phyloP scores from a whole-genome alignment of 164 flowering plant species.

The Vitis rupestris region DNA sequence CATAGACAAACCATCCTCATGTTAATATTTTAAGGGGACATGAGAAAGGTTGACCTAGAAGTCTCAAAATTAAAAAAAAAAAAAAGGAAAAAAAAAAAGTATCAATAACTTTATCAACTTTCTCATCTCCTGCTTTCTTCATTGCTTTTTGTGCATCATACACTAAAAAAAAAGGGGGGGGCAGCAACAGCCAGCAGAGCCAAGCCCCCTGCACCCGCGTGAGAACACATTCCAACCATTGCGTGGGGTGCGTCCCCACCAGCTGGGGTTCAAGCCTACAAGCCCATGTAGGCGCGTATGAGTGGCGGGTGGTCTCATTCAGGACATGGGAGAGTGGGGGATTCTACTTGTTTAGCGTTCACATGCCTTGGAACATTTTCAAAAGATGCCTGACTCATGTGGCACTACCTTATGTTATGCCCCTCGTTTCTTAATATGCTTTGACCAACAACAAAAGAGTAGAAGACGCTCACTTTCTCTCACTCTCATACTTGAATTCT shows the following conservation, averaged over 20 bases:
- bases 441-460: not conserved
- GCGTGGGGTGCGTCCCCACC: not conserved
- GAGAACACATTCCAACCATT: constrained; percentile 6
- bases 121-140: constrained; percentile 7
- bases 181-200: not conserved
- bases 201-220: not conserved
- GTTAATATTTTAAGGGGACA: constrained; percentile 3
- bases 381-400: constrained; percentile 7
- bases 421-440: not conserved
- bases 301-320: not conserved
- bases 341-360: constrained; percentile 8
- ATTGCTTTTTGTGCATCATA: constrained; percentile 17
- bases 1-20: not conserved
- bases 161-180: not conserved
- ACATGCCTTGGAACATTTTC: constrained; percentile 7
- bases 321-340: constrained; percentile 4
- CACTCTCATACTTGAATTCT: no score
- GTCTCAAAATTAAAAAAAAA: not conserved
- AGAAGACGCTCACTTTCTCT: not conserved
- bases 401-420: constrained; percentile 4
- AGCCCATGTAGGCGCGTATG: constrained; percentile 1
- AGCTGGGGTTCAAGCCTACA: not conserved
- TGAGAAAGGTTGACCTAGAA: constrained; percentile 9
- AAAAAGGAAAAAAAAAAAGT: not conserved
- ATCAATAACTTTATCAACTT: constrained; percentile 2